Evolutionary conservation across 257 asterid species (phyloP).

Genomic region (Gardenia jasminoides): DNA sequence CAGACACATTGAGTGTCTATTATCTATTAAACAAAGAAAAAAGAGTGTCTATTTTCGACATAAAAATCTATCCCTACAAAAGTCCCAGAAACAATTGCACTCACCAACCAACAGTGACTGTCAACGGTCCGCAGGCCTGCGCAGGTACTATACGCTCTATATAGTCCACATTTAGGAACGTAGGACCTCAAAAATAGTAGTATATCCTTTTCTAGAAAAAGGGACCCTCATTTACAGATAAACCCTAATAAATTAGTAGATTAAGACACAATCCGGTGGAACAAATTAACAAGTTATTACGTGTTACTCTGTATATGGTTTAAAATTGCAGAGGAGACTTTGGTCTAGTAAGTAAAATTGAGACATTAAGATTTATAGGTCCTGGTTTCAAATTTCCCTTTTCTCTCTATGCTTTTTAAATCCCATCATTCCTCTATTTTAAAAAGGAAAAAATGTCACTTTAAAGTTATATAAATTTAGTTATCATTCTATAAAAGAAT

Average conservation of each 20-base stretch:
- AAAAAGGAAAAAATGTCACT: too few relatives aligned
- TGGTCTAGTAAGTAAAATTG: too few relatives aligned
- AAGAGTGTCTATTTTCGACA: too few relatives aligned
- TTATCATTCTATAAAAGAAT: too few relatives aligned
- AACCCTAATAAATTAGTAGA: neutral
- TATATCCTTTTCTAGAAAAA: neutral
- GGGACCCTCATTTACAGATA: constrained; percentile 6
- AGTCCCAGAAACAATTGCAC: constrained; percentile 11
- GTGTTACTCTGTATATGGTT: neutral
- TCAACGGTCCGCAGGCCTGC: constrained; percentile 6
- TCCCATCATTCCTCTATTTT: too few relatives aligned
- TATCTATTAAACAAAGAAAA: too few relatives aligned
- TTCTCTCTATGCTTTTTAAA: too few relatives aligned
- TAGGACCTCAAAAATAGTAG: neutral
- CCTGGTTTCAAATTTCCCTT: too few relatives aligned
- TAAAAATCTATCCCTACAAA: neutral
- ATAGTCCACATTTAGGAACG: neutral
- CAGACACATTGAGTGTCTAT: too few relatives aligned
- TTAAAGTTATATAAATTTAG: too few relatives aligned
- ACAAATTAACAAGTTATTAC: neutral
- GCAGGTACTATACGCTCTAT: neutral
- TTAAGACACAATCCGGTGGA: neutral
- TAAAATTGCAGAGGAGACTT: too few relatives aligned
- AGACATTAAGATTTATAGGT: too few relatives aligned
- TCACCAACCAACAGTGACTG: constrained; percentile 16